phyloP scores from a whole-genome alignment of 768 basidiomycete genomes.

The Leccinum obscurum region DNA sequence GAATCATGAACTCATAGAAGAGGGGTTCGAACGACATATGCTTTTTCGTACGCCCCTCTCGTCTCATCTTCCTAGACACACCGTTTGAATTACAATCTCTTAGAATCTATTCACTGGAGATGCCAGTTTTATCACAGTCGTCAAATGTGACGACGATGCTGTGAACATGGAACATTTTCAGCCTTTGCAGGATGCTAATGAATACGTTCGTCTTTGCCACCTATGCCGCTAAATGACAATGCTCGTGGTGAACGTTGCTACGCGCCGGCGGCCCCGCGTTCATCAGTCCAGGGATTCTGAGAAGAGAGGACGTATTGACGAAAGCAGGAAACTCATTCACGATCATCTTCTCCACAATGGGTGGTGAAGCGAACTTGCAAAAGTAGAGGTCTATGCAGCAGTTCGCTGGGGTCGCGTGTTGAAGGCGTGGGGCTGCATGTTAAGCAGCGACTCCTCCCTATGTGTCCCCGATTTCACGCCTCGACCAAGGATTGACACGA shows the following conservation, averaged over 20 bases:
- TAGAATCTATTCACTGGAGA: too few species aligned
- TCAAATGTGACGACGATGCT: neutral
- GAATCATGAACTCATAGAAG: too few species aligned
- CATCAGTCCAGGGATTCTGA: neutral
- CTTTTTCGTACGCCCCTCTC: too few species aligned
- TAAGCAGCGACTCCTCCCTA: conserved; percentile 19
- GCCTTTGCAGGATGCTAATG: conserved; percentile 31
- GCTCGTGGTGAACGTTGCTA: conserved; percentile 36
- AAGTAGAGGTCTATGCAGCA: conserved; percentile 13
- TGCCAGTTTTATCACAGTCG: too few species aligned
- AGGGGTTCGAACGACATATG: too few species aligned
- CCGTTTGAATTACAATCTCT: too few species aligned
- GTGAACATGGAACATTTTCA: conserved; percentile 27
- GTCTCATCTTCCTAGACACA: too few species aligned
- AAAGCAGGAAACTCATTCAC: conserved; percentile 28
- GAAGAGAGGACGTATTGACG: conserved; percentile 1
- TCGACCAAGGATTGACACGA: conserved; percentile 24
- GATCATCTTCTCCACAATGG: conserved; percentile 38
- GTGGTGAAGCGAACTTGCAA: conserved; percentile 34
- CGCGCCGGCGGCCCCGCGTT: conserved; percentile 7
- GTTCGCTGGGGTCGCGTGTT: conserved; percentile 29
- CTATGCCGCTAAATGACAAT: conserved; percentile 34
- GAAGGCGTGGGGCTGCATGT: conserved; percentile 46
- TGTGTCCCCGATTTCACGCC: conserved; percentile 32
- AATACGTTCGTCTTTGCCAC: conserved; percentile 36